These are phyloP conservation scores for Pulveroboletus sp. DNA, from an alignment of 768 basidiomycete species.

Conservation along the genomic window DNA sequence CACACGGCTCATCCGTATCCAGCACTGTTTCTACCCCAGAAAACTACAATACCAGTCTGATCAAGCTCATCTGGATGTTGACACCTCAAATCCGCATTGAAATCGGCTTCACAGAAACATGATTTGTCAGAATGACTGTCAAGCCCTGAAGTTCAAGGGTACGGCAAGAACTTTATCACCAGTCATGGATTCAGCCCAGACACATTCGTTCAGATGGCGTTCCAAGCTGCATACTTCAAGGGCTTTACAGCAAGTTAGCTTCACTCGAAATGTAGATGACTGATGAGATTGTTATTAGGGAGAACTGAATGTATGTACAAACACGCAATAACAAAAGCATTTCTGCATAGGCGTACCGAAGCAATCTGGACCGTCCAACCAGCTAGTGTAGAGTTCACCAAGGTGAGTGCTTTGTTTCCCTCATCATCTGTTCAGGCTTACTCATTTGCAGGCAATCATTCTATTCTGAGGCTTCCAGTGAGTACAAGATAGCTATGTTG, in stretches of 20 bases:
- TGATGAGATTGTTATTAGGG: conserved; percentile 39
- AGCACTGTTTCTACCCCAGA: neutral
- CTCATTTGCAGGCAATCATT: conserved; percentile 50
- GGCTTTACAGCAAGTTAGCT: conserved; percentile 68
- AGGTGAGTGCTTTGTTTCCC: conserved; percentile 41
- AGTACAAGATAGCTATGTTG: conserved; percentile 72
- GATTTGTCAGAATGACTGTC: too few species aligned
- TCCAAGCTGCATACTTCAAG: conserved; percentile 96
- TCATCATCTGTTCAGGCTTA: neutral
- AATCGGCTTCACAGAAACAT: conserved; percentile 94
- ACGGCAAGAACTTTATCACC: conserved; percentile 94
- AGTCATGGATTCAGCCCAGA: conserved; percentile 93
- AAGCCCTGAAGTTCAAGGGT: conserved; percentile 86
- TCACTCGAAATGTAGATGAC: neutral
- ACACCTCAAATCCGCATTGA: conserved; percentile 81
- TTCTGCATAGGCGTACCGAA: conserved; percentile 93
- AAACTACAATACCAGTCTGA: conserved; percentile 71
- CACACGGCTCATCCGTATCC: conserved; percentile 37
- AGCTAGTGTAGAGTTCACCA: conserved; percentile 82
- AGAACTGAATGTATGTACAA: conserved; percentile 96
- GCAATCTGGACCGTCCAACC: conserved; percentile 89
- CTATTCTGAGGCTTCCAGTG: conserved; percentile 72
- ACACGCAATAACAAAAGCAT: conserved; percentile 97
- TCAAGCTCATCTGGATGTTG: conserved; percentile 95
- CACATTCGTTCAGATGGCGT: conserved; percentile 98